Percentiles rank a stretch among this genome's conserved stretches.
phyloP scores from a whole-genome alignment of 495 filamentous ascomycete species.

The Diplogelasinospora grovesii region DNA sequence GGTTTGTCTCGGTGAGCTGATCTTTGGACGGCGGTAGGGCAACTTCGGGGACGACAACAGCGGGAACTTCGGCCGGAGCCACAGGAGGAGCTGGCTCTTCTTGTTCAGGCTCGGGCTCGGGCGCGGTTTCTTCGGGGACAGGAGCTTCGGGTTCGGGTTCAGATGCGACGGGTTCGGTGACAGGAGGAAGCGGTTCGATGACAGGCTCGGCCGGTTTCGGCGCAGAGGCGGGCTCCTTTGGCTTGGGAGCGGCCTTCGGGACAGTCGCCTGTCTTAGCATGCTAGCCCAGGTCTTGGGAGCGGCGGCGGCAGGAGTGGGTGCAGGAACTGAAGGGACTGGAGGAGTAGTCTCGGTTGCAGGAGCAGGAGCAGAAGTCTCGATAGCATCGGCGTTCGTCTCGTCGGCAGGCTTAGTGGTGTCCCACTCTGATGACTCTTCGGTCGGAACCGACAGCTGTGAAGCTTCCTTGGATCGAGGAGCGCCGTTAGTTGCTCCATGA shows the following conservation, averaged over 20 bases:
- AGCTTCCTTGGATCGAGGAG: conserved; percentile 41
- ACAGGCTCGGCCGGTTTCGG: conserved; percentile 33
- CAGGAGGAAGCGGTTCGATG: conserved; percentile 32
- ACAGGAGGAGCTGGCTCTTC: conserved; percentile 17
- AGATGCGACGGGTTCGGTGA: conserved; percentile 22
- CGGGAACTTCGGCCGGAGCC: conserved; percentile 19
- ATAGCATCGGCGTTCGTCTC: conserved; percentile 20
- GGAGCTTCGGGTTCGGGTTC: conserved; percentile 31
- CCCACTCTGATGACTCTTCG: conserved; percentile 38
- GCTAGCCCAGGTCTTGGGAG: conserved; percentile 52
- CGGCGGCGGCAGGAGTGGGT: conserved; percentile 23
- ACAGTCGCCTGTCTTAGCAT: conserved; percentile 44
- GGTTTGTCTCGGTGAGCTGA: conserved; percentile 82
- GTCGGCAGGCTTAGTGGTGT: conserved; percentile 30
- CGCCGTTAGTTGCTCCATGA: conserved; percentile 45
- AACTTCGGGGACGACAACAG: conserved; percentile 44
- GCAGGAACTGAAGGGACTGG: too few species aligned
- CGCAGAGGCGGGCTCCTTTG: conserved; percentile 36
- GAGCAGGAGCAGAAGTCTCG: conserved; percentile 8
- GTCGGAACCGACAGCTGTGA: conserved; percentile 43
- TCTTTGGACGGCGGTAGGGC: conserved; percentile 65
- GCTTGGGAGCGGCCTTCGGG: conserved; percentile 38
- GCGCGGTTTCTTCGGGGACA: conserved; percentile 22
- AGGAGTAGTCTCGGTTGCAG: conserved; percentile 20
- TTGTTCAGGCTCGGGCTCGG: conserved; percentile 25